phyloP scores from a whole-genome alignment of 1,284 basidiomycete genomes.

The Exobasidium rhododendri region DNA sequence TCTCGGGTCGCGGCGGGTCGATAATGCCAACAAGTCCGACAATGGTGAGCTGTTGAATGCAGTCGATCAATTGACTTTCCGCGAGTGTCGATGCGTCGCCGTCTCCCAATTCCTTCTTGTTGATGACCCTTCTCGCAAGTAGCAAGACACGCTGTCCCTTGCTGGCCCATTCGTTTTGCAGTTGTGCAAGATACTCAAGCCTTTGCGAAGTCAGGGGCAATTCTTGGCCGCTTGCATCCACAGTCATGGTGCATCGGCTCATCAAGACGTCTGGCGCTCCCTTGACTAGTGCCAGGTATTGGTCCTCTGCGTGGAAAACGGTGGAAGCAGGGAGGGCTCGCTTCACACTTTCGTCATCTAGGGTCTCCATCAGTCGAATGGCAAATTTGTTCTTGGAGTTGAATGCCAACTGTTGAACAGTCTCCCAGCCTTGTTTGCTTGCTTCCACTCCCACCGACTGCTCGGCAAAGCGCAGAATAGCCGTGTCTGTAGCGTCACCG shows the following conservation, averaged over 20 bases:
- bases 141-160: conserved; percentile 66
- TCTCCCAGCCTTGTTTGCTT: conserved; percentile 54
- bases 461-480: conserved; percentile 65
- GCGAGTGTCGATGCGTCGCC: conserved; percentile 32
- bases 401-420: conserved; percentile 59
- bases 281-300: conserved; percentile 33
- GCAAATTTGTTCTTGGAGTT: conserved; percentile 70
- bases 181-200: background rate
- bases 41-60: conserved; percentile 60
- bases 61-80: conserved; percentile 49
- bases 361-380: conserved; percentile 57
- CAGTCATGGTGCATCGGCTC: conserved; percentile 49
- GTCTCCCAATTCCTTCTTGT: conserved; percentile 16
- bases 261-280: conserved; percentile 55
- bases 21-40: conserved; percentile 67
- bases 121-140: conserved; percentile 56
- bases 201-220: conserved; percentile 33
- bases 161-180: conserved; percentile 58
- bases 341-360: conserved; percentile 59
- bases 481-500: conserved; percentile 67
- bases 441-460: conserved; percentile 54
- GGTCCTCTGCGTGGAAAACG: conserved; percentile 31
- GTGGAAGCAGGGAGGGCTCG: conserved; percentile 50
- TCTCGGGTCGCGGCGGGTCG: conserved; percentile 66
- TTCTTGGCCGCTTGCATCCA: conserved; percentile 54